Conservation (phyloP, 129 eudicot species). For the Flaveria ramosissima region DNA sequence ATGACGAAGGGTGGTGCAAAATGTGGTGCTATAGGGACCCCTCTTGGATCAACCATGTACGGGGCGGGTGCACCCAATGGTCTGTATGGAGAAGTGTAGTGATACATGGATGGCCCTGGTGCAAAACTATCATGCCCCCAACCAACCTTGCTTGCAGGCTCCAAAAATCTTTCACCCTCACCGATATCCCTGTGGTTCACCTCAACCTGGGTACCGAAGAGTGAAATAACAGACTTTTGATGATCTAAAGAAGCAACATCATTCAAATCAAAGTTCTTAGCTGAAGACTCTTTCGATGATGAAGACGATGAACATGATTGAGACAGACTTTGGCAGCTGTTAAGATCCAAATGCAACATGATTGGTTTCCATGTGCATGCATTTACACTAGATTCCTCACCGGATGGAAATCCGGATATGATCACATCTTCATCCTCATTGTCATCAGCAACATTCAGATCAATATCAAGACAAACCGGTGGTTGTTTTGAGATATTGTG, state of each 20-base stretch:
- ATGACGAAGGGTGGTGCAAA: constrained; percentile 38
- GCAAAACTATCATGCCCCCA: neutral
- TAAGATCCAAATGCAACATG: constrained; percentile 1
- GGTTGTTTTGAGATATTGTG: constrained; percentile 37
- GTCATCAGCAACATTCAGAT: constrained; percentile 63
- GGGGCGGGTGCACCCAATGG: too few relatives aligned
- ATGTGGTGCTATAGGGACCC: neutral
- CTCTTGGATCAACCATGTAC: too few relatives aligned
- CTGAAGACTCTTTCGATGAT: constrained; percentile 48
- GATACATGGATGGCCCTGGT: too few relatives aligned
- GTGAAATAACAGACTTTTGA: constrained; percentile 44
- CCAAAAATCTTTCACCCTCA: neutral
- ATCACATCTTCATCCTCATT: constrained; percentile 29
- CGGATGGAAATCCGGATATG: constrained; percentile 12
- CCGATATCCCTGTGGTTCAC: constrained; percentile 21
- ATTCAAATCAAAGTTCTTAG: constrained; percentile 55
- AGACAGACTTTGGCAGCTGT: constrained; percentile 35
- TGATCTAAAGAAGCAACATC: constrained; percentile 38
- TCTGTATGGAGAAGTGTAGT: too few relatives aligned
- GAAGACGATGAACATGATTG: constrained; percentile 49
- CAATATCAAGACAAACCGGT: constrained; percentile 46
- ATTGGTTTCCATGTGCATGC: neutral
- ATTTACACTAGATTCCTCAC: constrained; percentile 5
- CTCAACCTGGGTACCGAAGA: constrained; percentile 59
- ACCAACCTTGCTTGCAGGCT: neutral